These are phyloP conservation scores for Eragrostis tef DNA, from an alignment of 202 grass and related monocot genomes.

Conservation along the genomic window DNA sequence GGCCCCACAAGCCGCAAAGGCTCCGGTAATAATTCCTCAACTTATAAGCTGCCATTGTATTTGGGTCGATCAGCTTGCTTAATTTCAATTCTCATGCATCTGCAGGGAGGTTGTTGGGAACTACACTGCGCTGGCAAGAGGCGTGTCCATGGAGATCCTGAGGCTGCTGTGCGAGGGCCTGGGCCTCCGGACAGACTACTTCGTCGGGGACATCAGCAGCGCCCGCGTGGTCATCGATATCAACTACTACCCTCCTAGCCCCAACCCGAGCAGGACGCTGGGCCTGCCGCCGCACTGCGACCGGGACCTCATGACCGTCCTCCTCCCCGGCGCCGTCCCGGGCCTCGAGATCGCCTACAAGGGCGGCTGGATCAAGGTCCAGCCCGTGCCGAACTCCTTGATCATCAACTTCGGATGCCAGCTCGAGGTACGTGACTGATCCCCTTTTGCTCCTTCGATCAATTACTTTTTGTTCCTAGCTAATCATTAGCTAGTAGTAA, in stretches of 20 bases:
- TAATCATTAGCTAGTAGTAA: no score
- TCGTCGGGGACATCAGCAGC: constrained; percentile 47
- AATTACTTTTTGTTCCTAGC: no score
- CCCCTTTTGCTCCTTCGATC: no score
- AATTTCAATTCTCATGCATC: no score
- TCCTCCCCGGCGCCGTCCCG: constrained; percentile 35
- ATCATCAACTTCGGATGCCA: constrained; percentile 56
- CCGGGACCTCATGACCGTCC: constrained; percentile 51
- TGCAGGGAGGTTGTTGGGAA: no score
- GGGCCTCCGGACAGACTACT: constrained; percentile 47
- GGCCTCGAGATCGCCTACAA: constrained; percentile 54
- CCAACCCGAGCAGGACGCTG: constrained; percentile 43
- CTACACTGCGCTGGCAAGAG: constrained; percentile 1
- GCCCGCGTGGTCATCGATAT: constrained; percentile 43
- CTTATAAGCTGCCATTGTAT: no score
- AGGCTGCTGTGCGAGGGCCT: constrained; percentile 50
- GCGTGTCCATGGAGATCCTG: constrained; percentile 42
- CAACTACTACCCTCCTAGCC: constrained; percentile 56
- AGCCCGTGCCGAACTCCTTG: constrained; percentile 45
- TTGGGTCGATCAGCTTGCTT: no score
- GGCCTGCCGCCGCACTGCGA: constrained; percentile 58
- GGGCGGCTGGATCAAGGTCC: constrained; percentile 45
- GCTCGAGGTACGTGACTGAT: constrained; percentile 27
- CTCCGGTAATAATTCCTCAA: background rate
- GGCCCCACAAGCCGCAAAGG: constrained; percentile 54